These are phyloP conservation scores for Thraustotheca clavata DNA, from an alignment of 352 stramenopile genomes.

Conservation along the genomic window DNA sequence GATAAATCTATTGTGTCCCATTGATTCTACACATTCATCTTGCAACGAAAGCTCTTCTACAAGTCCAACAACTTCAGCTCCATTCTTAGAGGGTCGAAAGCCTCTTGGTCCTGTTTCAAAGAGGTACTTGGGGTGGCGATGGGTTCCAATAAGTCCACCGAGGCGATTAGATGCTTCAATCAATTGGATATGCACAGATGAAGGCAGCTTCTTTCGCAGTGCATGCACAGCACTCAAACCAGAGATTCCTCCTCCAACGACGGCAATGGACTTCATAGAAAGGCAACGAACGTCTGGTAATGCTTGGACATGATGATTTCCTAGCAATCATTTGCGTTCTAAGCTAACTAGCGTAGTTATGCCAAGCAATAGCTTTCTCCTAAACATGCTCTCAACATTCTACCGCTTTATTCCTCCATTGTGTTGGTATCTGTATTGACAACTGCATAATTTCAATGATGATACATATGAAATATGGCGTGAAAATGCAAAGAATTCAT, in stretches of 20 bases:
- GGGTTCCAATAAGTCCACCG: conserved; percentile 67
- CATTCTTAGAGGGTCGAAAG: conserved; percentile 78
- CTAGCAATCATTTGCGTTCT: too few species aligned
- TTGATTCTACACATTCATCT: conserved; percentile 42
- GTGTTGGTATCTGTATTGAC: neutral
- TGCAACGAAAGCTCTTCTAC: conserved; percentile 71
- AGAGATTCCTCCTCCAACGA: conserved; percentile 76
- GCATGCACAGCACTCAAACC: conserved; percentile 70
- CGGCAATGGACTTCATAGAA: conserved; percentile 55
- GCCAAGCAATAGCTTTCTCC: too few species aligned
- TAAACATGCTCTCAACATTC: neutral
- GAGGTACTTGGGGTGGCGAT: conserved; percentile 43
- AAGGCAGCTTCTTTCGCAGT: conserved; percentile 43
- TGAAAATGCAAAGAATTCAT: too few species aligned
- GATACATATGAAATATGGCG: too few species aligned
- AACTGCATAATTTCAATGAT: too few species aligned
- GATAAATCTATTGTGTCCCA: conserved; percentile 65
- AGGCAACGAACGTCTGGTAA: neutral
- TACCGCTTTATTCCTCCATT: neutral
- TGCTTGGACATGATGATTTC: neutral
- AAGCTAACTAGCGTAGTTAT: too few species aligned
- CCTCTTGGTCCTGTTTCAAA: conserved; percentile 79
- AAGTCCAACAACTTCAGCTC: conserved; percentile 73
- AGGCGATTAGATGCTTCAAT: conserved; percentile 43
- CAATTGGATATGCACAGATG: conserved; percentile 42